Evolutionary conservation across 768 basidiomycete genomes (phyloP).

Genomic region (Rhizopogon roseolus): DNA sequence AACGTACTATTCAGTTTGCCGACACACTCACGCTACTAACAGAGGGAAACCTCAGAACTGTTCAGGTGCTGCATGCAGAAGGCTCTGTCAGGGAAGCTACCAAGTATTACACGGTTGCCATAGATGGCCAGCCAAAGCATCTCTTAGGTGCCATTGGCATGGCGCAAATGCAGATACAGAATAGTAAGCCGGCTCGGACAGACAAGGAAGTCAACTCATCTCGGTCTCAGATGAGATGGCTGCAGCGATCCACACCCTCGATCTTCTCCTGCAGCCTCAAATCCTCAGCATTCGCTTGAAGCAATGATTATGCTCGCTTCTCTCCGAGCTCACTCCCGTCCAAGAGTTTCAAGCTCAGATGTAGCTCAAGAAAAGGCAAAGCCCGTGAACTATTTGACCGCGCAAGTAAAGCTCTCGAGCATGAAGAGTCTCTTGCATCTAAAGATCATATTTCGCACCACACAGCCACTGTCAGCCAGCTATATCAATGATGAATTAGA

Average conservation of each 20-base stretch:
- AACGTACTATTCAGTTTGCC: conserved; percentile 90
- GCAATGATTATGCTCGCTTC: conserved; percentile 88
- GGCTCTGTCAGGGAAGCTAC: conserved; percentile 60
- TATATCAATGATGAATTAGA: conserved; percentile 75
- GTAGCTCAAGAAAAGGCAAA: conserved; percentile 60
- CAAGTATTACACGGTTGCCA: conserved; percentile 63
- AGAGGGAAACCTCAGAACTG: conserved; percentile 83
- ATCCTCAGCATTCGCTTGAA: conserved; percentile 67
- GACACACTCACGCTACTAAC: conserved; percentile 82
- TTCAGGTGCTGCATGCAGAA: conserved; percentile 72
- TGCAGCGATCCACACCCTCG: conserved; percentile 81
- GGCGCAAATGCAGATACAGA: conserved; percentile 83
- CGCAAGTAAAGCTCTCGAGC: conserved; percentile 59
- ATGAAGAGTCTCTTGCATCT: conserved; percentile 49
- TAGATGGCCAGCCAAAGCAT: conserved; percentile 68
- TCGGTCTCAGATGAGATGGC: conserved; percentile 65
- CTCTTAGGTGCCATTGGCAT: conserved; percentile 78
- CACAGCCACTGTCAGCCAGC: conserved; percentile 42
- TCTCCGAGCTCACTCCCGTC: conserved; percentile 77
- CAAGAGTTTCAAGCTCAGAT: conserved; percentile 73
- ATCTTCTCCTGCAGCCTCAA: conserved; percentile 66
- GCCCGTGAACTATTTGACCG: conserved; percentile 84
- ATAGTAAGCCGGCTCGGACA: conserved; percentile 44
- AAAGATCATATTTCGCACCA: conserved; percentile 26
- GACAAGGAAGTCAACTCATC: neutral